Base-by-base conservation (phyloP, 345 rosid genomes). In the Raphanus sativus region DNA sequence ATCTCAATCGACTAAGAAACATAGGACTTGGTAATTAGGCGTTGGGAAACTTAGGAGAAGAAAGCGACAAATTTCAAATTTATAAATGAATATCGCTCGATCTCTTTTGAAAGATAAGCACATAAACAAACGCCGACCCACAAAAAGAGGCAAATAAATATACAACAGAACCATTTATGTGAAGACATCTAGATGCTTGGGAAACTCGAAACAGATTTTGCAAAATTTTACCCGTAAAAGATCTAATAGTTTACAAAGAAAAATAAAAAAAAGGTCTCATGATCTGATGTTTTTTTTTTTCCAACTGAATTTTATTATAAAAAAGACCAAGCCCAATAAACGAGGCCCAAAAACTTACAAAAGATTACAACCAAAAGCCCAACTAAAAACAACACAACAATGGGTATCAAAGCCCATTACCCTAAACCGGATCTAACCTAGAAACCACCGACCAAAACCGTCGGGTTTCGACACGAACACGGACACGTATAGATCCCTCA, bases 41-140 rank as follows among this genome's bases (percentile, higher is more conserved):
- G 55, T 69, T 76, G 64, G 69, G 64, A 25, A 62, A 50, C 52
- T 75, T 34, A 34, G 40, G 62, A 32, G 69, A 50, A 62, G 74
- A 69, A 69, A 62, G 64, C 63, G 80, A 76, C 80, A 76, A 67
- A 69, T 26, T 34, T 69, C 6, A 62, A 45, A 76, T 61, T 21
- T 21, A n/a, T 62, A 10, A 62, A 76, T 32, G 62, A 68, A 61
- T 32, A 75, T 48, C 28, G 63, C 25, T 50, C 21, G 29, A 16
- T 21, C 10, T 69, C 62, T 7, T 60, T 69, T 62, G 64, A 15
- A 50, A 76, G 69, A 40, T 62, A 62, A 24, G 11, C 34, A 63
- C 40, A 77, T 70, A 70, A 71, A 77, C 25, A 70, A 77, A 54
- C 6, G 42, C 80, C 75, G 79, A 62, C 79, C 62, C 60, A 55